Percentiles rank a stretch among this genome's conserved stretches.
Evolutionary conservation across 306 rosid species (phyloP).

Genomic region (Echinosophora koreensis): DNA sequence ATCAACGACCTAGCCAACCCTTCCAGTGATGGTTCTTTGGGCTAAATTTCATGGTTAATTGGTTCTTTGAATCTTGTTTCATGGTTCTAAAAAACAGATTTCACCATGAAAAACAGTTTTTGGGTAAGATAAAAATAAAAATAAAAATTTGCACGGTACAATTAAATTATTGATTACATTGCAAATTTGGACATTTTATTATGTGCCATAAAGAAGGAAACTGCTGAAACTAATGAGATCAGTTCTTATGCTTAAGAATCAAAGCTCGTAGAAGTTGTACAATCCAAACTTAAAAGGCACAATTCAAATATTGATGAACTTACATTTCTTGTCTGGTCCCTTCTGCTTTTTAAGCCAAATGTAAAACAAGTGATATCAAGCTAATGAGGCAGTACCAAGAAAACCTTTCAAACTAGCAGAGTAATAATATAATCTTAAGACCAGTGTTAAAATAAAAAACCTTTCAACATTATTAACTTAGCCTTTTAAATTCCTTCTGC

Average conservation of each 20-base stretch:
- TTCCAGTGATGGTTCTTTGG: too few relatives aligned
- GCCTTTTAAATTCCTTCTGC: neutral
- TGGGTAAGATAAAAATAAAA: too few relatives aligned
- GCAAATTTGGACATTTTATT: neutral
- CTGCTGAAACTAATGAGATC: too few relatives aligned
- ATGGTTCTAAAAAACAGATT: too few relatives aligned
- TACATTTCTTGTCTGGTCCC: neutral
- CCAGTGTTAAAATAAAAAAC: slow-evolving; percentile 15
- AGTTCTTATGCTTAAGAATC: too few relatives aligned
- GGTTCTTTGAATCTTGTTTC: too few relatives aligned
- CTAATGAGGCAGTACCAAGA: too few relatives aligned
- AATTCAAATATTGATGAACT: neutral
- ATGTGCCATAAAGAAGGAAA: neutral
- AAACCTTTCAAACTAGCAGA: neutral
- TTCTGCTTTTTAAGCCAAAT: too few relatives aligned
- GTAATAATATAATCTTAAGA: neutral
- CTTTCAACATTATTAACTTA: neutral
- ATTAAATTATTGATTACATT: neutral
- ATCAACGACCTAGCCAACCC: too few relatives aligned
- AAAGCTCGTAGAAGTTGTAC: neutral
- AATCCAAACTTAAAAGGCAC: neutral
- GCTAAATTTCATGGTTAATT: too few relatives aligned
- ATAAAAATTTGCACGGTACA: neutral
- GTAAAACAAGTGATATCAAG: too few relatives aligned
- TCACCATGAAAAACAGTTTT: too few relatives aligned